phyloP scores from a whole-genome alignment of 225 moss, liverwort and hornwort species.

The Thuidium tamariscinum region DNA sequence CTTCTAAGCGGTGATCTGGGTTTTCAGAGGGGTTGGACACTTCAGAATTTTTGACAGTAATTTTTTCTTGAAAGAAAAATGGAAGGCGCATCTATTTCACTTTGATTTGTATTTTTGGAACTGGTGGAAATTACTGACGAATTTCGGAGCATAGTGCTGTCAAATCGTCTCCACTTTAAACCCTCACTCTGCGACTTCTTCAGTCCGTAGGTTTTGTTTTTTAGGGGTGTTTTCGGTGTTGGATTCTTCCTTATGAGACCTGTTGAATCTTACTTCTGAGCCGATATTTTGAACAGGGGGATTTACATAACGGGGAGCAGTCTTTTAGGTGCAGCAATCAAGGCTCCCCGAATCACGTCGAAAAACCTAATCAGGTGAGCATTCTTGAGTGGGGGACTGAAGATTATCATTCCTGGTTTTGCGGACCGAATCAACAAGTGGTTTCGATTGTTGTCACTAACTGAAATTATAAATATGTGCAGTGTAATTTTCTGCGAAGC shows the following conservation, averaged over 20 bases:
- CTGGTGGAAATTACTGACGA: background rate
- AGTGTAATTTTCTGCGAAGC: constrained; percentile 99
- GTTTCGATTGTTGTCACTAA: background rate
- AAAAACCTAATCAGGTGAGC: constrained; percentile 92
- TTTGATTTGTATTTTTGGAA: background rate
- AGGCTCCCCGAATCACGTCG: constrained; percentile 93
- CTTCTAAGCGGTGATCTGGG: background rate
- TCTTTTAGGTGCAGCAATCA: constrained; percentile 95
- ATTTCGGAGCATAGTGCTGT: background rate
- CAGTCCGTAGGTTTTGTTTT: background rate
- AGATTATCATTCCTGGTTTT: background rate
- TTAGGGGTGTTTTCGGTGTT: background rate
- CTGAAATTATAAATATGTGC: background rate
- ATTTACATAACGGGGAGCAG: constrained; percentile 99
- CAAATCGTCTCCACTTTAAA: background rate
- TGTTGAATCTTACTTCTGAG: background rate
- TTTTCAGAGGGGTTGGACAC: background rate
- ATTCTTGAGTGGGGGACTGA: background rate
- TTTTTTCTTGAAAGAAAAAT: background rate
- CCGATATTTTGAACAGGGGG: constrained; percentile 49
- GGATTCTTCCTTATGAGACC: background rate
- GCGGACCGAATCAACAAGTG: background rate
- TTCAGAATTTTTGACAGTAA: background rate
- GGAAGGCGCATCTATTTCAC: background rate
- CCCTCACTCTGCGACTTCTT: background rate